Conservation (phyloP, 108 stramenopile species). For the Schizochytrium sp. region DNA sequence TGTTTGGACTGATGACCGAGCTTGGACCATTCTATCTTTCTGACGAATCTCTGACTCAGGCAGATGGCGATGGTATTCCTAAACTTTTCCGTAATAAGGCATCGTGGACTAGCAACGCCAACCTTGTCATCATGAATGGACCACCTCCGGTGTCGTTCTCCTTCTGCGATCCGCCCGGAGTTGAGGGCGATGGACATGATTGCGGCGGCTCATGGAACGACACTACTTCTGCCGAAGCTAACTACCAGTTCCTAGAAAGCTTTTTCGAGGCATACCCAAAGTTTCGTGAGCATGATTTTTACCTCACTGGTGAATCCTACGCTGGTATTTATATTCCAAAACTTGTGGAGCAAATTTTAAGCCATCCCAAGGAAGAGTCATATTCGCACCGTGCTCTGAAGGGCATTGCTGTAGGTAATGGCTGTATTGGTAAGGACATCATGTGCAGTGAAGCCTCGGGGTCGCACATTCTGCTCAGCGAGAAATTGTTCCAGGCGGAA, state of each 20-base stretch:
- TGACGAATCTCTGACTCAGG: conserved; percentile 63
- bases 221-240: conserved; percentile 75
- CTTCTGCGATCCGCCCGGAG: conserved; percentile 76
- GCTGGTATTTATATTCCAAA: conserved; percentile 85
- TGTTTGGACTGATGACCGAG: conserved; percentile 70
- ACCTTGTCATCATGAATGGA: conserved; percentile 81
- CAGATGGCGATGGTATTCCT: conserved; percentile 76
- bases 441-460: conserved; percentile 72
- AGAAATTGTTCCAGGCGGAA: conserved; percentile 74
- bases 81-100: conserved; percentile 77
- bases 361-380: conserved; percentile 47
- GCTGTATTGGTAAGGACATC: conserved; percentile 82
- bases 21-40: conserved; percentile 30
- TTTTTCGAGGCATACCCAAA: conserved; percentile 82
- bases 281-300: conserved; percentile 71
- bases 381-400: not conserved
- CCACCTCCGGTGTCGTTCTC: conserved; percentile 85
- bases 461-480: not conserved
- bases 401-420: conserved; percentile 85
- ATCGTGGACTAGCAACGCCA: conserved; percentile 77
- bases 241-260: conserved; percentile 74
- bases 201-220: conserved; percentile 81
- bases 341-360: conserved; percentile 79
- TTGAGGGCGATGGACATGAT: conserved; percentile 56
- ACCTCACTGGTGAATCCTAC: conserved; percentile 86